Conservation (phyloP, 2,329 filamentous ascomycete species). For the Sporothrix luriei region DNA sequence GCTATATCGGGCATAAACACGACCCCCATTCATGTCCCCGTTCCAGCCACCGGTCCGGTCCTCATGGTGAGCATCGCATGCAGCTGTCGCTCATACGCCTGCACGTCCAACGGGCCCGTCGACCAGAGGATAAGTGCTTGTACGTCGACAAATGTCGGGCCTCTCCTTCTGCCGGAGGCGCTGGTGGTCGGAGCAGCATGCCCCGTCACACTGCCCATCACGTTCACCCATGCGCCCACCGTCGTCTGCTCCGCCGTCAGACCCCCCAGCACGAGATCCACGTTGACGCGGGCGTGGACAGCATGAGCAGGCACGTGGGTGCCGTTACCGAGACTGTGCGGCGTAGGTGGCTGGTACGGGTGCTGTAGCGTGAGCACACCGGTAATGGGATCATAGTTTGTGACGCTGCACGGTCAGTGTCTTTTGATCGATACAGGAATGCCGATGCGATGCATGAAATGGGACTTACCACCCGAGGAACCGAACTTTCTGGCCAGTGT, state of each 20-base stretch:
- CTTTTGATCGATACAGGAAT: neutral
- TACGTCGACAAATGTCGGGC: conserved; percentile 48
- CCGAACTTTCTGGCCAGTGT: conserved; percentile 75
- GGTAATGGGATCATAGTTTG: conserved; percentile 53
- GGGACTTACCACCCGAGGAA: conserved; percentile 82
- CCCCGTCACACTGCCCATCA: conserved; percentile 72
- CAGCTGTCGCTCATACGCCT: conserved; percentile 68
- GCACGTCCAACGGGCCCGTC: conserved; percentile 70
- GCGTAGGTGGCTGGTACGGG: conserved; percentile 54
- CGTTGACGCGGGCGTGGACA: conserved; percentile 64
- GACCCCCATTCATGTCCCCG: neutral
- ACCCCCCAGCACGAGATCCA: conserved; percentile 69
- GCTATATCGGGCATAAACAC: neutral
- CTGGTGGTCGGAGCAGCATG: neutral
- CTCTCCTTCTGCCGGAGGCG: neutral
- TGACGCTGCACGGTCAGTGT: conserved; percentile 45
- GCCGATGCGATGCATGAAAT: neutral
- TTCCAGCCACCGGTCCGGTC: no score
- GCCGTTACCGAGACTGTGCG: neutral
- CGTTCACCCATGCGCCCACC: conserved; percentile 84
- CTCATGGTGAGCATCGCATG: conserved; percentile 32
- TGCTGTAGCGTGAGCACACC: conserved; percentile 71
- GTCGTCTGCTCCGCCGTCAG: conserved; percentile 65
- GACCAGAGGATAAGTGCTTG: conserved; percentile 80
- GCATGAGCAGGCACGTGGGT: conserved; percentile 28